phyloP scores from a whole-genome alignment of 2,329 filamentous ascomycete genomes.

The Pyrenophora tritici-repentis region DNA sequence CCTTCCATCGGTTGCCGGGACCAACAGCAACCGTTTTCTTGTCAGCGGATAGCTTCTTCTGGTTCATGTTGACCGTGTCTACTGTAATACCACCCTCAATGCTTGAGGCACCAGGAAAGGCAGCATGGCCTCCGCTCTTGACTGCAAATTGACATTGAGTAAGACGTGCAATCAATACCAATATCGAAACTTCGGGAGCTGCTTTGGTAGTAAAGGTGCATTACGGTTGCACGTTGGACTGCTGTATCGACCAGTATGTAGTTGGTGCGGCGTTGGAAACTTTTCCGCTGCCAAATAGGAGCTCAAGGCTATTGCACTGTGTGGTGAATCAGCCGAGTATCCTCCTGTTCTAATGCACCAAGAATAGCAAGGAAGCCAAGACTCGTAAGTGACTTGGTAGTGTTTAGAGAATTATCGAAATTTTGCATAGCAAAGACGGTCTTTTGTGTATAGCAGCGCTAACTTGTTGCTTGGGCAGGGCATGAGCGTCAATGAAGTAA shows the following conservation, averaged over 20 bases:
- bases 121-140: slow-evolving; percentile 52
- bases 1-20: slow-evolving; percentile 42
- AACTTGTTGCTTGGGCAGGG: no score
- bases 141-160: slow-evolving; percentile 48
- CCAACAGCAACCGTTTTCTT: slow-evolving; percentile 33
- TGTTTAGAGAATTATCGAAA: no score
- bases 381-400: no score
- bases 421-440: no score
- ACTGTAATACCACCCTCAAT: slow-evolving; percentile 52
- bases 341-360: no score
- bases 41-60: slow-evolving; percentile 32
- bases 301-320: no score
- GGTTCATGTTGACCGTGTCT: slow-evolving; percentile 43
- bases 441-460: no score
- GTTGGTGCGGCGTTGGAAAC: slow-evolving; percentile 12
- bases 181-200: slow-evolving; percentile 18
- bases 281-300: slow-evolving; percentile 19
- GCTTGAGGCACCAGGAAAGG: slow-evolving; percentile 48
- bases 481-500: no score
- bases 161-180: slow-evolving; percentile 20
- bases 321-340: no score
- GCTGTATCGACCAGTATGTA: slow-evolving; percentile 20
- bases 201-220: slow-evolving; percentile 22
- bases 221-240: slow-evolving; percentile 14
- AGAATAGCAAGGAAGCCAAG: no score